These are phyloP conservation scores for Ilex aquifolium DNA, from an alignment of 257 asterid species.

Conservation along the genomic window DNA sequence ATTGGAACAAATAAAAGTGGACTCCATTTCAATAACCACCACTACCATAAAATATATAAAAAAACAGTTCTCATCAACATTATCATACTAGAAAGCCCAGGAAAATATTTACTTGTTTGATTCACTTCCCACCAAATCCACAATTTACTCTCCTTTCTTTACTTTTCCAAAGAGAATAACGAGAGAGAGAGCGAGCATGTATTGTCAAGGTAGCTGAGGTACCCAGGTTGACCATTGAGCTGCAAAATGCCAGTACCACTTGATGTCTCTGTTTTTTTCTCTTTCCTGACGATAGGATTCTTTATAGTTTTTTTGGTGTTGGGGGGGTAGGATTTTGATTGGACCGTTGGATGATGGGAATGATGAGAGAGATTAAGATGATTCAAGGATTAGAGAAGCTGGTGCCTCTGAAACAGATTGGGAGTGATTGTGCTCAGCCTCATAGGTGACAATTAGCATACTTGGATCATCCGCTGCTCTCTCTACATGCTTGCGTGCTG, in stretches of 20 bases:
- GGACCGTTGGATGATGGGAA: conserved; percentile 21
- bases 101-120: conserved; percentile 25
- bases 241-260: background rate
- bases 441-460: conserved; percentile 61
- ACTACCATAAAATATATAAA: no score
- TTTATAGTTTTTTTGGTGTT: background rate
- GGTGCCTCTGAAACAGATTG: conserved; percentile 36
- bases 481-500: conserved; percentile 69
- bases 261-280: no score
- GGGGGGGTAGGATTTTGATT: background rate
- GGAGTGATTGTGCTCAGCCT: conserved; percentile 62
- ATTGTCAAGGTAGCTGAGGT: no score
- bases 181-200: background rate
- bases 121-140: conserved; percentile 60
- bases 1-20: no score
- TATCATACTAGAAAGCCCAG: background rate
- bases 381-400: conserved; percentile 45
- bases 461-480: conserved; percentile 57
- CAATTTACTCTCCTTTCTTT: conserved; percentile 18
- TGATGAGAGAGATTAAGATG: conserved; percentile 28
- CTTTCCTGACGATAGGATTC: background rate
- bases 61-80: no score
- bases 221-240: conserved; percentile 27
- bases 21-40: no score
- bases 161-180: conserved; percentile 20